Evolutionary conservation across 768 basidiomycete species (phyloP).

Genomic region (Basidioascus undulatus): DNA sequence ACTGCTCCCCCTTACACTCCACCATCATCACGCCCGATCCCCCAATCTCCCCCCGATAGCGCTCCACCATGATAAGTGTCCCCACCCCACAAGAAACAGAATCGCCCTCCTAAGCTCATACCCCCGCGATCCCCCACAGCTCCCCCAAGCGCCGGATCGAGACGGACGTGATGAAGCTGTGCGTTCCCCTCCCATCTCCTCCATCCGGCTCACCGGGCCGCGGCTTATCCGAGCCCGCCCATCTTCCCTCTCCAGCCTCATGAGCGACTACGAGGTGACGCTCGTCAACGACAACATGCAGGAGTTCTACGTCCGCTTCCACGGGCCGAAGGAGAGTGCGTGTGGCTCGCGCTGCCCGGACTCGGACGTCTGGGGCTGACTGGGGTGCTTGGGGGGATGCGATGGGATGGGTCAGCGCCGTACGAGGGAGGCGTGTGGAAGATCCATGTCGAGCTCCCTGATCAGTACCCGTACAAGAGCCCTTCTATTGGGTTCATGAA

Average conservation of each 20-base stretch:
- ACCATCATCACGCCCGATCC: too few relatives aligned
- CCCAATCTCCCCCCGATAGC: too few relatives aligned
- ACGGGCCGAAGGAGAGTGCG: conserved; percentile 82
- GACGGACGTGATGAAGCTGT: conserved; percentile 99
- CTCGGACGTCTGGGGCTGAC: too few relatives aligned
- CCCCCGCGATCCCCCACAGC: conserved; percentile 24
- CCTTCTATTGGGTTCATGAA: conserved; percentile 99
- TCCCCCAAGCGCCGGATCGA: conserved; percentile 86
- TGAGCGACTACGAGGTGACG: conserved; percentile 95
- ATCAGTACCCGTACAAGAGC: conserved; percentile 96
- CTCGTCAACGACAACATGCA: conserved; percentile 97
- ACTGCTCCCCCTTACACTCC: too few relatives aligned
- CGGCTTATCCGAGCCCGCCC: not conserved
- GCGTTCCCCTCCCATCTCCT: conserved; percentile 14
- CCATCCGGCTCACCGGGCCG: too few relatives aligned
- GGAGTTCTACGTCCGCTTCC: conserved; percentile 92
- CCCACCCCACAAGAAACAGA: too few relatives aligned
- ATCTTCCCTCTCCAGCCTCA: conserved; percentile 33
- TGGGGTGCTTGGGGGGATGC: too few relatives aligned
- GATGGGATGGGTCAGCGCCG: conserved; percentile 34
- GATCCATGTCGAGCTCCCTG: conserved; percentile 94
- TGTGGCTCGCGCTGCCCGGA: conserved; percentile 5
- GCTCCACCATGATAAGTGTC: too few relatives aligned
- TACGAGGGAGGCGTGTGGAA: conserved; percentile 98
- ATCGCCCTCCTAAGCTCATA: too few relatives aligned